These are phyloP conservation scores for Sporothrix mexicana DNA, from an alignment of 2,329 filamentous ascomycete genomes.

Conservation along the genomic window DNA sequence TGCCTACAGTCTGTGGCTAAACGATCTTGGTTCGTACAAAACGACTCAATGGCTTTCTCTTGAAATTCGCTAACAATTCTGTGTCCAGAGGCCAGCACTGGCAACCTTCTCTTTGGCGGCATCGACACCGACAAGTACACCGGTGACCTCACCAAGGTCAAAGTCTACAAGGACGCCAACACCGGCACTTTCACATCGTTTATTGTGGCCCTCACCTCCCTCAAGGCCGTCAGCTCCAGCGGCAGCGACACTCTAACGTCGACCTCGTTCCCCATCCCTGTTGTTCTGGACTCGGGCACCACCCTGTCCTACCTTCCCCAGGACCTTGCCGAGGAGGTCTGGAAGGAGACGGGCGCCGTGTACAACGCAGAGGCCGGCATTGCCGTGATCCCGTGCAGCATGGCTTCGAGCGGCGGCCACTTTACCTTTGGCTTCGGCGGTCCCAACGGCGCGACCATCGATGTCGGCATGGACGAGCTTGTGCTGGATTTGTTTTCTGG, in stretches of 20 bases:
- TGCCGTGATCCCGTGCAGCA: constrained; percentile 58
- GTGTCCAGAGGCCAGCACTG: constrained; percentile 59
- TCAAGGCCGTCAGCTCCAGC: constrained; percentile 55
- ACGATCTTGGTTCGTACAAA: constrained; percentile 51
- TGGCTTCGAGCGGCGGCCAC: constrained; percentile 52
- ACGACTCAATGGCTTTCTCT: neutral
- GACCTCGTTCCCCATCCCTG: constrained; percentile 56
- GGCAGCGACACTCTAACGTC: constrained; percentile 57
- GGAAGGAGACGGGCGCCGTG: constrained; percentile 60
- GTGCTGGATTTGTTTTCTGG: constrained; percentile 53
- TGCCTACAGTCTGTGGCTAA: constrained; percentile 74
- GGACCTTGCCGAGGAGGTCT: constrained; percentile 60
- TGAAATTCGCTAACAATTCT: constrained; percentile 37
- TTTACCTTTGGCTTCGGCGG: constrained; percentile 63
- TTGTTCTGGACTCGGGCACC: constrained; percentile 77
- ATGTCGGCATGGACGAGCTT: constrained; percentile 61
- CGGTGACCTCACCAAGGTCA: constrained; percentile 66
- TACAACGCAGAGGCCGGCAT: constrained; percentile 48
- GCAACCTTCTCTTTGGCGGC: constrained; percentile 79
- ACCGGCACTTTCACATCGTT: constrained; percentile 53
- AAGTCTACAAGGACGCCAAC: constrained; percentile 57
- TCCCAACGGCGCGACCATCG: constrained; percentile 55
- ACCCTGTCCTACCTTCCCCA: constrained; percentile 73
- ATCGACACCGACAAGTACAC: constrained; percentile 76
- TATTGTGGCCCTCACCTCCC: constrained; percentile 54